Evolutionary conservation across 192 early-diverging fungal genomes (phyloP).

Genomic region (Rhizophagus sp.): DNA sequence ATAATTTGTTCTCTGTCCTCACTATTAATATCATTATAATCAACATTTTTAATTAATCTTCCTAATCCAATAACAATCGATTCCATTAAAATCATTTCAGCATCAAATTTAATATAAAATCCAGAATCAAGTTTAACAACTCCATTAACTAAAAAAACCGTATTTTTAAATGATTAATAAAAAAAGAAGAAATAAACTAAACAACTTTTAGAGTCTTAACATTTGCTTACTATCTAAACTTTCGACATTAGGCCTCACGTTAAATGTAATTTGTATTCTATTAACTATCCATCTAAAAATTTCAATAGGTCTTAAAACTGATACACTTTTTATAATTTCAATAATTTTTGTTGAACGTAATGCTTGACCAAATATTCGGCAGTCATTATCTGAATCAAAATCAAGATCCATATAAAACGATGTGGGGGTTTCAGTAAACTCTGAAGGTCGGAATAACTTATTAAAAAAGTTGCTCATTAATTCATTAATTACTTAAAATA

Average conservation of each 20-base stretch:
- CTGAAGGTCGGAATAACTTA: not conserved
- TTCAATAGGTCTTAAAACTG: not conserved
- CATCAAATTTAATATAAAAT: constrained; percentile 3
- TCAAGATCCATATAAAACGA: not conserved
- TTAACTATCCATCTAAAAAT: constrained; percentile 3
- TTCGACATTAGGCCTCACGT: not conserved
- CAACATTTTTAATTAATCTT: constrained; percentile 1
- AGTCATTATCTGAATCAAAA: constrained; percentile 3
- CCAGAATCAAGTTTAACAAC: not conserved
- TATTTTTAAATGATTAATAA: not conserved
- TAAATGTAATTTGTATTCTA: not conserved
- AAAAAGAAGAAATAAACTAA: not conserved
- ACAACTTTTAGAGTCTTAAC: not conserved
- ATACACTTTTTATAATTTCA: constrained; percentile 3
- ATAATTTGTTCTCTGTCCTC: not conserved
- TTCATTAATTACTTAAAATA: not conserved
- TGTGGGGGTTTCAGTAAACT: not conserved
- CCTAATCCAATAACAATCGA: not conserved
- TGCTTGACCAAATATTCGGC: not conserved
- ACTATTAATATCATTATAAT: not conserved
- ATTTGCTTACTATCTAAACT: constrained; percentile 2
- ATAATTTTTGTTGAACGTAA: not conserved
- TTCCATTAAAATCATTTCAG: constrained; percentile 17
- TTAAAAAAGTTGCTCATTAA: not conserved
- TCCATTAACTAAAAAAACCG: not conserved